phyloP scores from a whole-genome alignment of 192 early-diverging fungal genomes.

The Gryganskiella cystojenkinii region DNA sequence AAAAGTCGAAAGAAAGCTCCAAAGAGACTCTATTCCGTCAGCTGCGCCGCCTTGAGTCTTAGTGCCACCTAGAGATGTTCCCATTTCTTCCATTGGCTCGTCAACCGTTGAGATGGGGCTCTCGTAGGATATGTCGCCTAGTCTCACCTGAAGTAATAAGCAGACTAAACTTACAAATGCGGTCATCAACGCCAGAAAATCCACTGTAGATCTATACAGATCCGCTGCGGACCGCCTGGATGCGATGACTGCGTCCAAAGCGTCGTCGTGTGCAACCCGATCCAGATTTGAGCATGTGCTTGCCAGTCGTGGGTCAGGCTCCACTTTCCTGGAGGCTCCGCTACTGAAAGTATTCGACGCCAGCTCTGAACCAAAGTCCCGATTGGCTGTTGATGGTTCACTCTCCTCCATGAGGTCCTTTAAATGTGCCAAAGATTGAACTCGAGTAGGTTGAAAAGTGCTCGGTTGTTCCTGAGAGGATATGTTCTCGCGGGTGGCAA shows the following conservation, averaged over 20 bases:
- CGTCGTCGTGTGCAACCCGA: slow-evolving; percentile 4
- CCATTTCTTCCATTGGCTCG: not conserved
- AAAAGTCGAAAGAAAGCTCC: slow-evolving; percentile 44
- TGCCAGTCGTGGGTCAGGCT: too few species aligned
- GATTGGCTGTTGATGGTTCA: too few species aligned
- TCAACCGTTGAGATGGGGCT: not conserved
- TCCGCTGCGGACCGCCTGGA: too few species aligned
- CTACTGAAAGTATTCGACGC: not conserved
- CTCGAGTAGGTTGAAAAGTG: slow-evolving; percentile 14
- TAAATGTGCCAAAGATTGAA: slow-evolving; percentile 27
- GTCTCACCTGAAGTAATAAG: slow-evolving; percentile 32
- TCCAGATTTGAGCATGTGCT: too few species aligned
- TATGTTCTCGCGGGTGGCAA: slow-evolving; percentile 31
- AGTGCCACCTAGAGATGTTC: slow-evolving; percentile 1
- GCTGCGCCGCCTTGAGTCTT: too few species aligned
- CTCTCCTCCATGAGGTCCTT: slow-evolving; percentile 11
- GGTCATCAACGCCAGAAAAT: slow-evolving; percentile 53
- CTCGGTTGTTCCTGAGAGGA: slow-evolving; percentile 42
- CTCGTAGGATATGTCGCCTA: not conserved
- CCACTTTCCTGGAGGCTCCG: too few species aligned
- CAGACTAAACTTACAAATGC: slow-evolving; percentile 61
- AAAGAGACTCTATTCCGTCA: not conserved
- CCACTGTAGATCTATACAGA: slow-evolving; percentile 41
- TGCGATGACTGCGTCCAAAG: slow-evolving; percentile 12
- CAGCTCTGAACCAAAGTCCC: not conserved